Evolutionary conservation across 108 stramenopile genomes (phyloP).

Genomic region (Pseudonitzschia multiseries): DNA sequence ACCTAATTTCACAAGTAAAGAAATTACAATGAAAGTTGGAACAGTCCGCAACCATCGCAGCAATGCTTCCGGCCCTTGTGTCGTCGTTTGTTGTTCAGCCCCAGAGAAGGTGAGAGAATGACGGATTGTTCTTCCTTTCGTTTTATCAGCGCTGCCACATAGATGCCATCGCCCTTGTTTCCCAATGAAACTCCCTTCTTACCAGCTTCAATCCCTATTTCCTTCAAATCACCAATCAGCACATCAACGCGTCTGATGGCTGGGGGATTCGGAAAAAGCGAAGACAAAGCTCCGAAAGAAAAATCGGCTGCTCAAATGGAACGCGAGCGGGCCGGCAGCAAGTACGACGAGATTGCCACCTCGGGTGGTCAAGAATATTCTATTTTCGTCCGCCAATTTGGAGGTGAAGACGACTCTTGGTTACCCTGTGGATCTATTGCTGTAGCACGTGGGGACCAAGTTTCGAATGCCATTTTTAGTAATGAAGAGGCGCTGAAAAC

Average conservation of each 20-base stretch:
- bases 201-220: neutral
- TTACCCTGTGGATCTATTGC: constrained; percentile 80
- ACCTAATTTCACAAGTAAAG: neutral
- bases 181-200: neutral
- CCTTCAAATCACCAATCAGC: neutral
- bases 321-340: constrained; percentile 57
- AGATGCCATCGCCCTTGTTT: neutral
- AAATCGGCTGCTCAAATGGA: constrained; percentile 72
- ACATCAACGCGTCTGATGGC: constrained; percentile 22
- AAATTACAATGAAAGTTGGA: neutral
- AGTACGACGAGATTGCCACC: constrained; percentile 80
- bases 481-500: constrained; percentile 66
- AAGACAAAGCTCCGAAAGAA: constrained; percentile 37
- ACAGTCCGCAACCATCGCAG: neutral
- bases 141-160: too few relatives aligned
- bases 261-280: constrained; percentile 61
- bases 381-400: constrained; percentile 86
- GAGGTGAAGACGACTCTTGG: constrained; percentile 76
- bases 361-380: constrained; percentile 85
- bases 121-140: neutral
- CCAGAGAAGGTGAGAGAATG: neutral
- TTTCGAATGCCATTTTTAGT: constrained; percentile 76
- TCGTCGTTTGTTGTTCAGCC: neutral
- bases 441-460: constrained; percentile 80
- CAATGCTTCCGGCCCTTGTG: neutral